A percentile compares a stretch with the other conserved stretches of the same genome.
phyloP scores from a whole-genome alignment of 2,329 filamentous ascomycete genomes.

The Lithohypha guttulata region DNA sequence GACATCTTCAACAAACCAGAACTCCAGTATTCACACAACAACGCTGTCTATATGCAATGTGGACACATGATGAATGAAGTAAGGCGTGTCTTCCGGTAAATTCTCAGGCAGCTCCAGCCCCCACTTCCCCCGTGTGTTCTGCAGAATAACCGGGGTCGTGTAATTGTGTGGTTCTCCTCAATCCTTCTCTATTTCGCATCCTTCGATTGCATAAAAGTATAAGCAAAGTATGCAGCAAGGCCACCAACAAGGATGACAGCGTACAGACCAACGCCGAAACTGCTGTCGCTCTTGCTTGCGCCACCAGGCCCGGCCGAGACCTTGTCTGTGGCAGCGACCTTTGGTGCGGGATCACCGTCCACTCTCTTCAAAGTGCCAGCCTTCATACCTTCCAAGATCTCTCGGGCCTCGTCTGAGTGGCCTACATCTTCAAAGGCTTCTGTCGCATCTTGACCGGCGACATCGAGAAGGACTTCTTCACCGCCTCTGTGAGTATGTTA shows the following conservation, averaged over 20 bases:
- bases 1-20: too few relatives aligned
- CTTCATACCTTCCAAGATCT: slow-evolving; percentile 70
- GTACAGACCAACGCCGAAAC: slow-evolving; percentile 70
- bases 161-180: too few relatives aligned
- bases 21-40: too few relatives aligned
- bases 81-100: too few relatives aligned
- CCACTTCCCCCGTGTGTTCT: too few relatives aligned
- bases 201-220: slow-evolving; percentile 56
- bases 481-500: slow-evolving; percentile 57
- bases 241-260: slow-evolving; percentile 69
- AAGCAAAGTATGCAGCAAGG: slow-evolving; percentile 64
- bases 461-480: slow-evolving; percentile 95
- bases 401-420: slow-evolving; percentile 95
- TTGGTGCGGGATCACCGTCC: slow-evolving; percentile 73
- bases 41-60: too few relatives aligned
- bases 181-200: slow-evolving; percentile 2
- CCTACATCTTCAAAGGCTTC: slow-evolving; percentile 99
- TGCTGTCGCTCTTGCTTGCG: slow-evolving; percentile 35
- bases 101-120: too few relatives aligned
- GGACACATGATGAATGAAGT: too few relatives aligned
- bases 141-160: too few relatives aligned
- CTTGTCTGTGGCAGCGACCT: slow-evolving; percentile 40
- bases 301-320: slow-evolving; percentile 26
- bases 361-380: slow-evolving; percentile 70
- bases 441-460: slow-evolving; percentile 88